Conservation (phyloP, 306 rosid genomes). For the Lupinus albus region DNA sequence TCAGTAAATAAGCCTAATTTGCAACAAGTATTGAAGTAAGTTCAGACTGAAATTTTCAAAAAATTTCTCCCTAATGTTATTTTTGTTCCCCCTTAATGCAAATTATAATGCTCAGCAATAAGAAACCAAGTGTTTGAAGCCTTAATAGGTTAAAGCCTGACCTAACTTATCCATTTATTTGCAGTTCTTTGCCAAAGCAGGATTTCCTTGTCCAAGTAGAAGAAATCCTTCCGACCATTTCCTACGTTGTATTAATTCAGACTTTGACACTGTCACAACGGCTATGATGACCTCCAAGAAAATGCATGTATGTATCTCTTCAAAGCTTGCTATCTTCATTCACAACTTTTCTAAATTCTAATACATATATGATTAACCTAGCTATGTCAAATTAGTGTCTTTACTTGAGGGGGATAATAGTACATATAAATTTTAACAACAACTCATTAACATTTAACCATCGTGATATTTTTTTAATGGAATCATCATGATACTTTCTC, state of each 20-base stretch:
- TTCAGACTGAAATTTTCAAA: neutral
- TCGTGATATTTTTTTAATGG: no score
- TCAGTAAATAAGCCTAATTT: neutral
- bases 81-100: neutral
- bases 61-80: neutral
- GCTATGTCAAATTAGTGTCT: no score
- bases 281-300: slow-evolving; percentile 51
- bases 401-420: neutral
- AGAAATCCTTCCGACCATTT: slow-evolving; percentile 97
- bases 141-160: neutral
- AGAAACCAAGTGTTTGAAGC: slow-evolving; percentile 7
- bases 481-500: neutral
- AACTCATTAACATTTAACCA: neutral
- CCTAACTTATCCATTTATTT: neutral
- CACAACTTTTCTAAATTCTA: neutral
- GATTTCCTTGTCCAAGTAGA: slow-evolving; percentile 88
- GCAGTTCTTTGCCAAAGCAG: slow-evolving; percentile 86
- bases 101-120: neutral
- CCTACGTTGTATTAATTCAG: slow-evolving; percentile 88
- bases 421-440: neutral
- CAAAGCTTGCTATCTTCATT: neutral
- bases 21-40: neutral
- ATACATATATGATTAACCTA: no score
- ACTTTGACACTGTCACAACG: slow-evolving; percentile 64
- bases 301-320: slow-evolving; percentile 48